Base-by-base conservation (phyloP, 139 green algal species). In the Limnomonas spitsbergensis region DNA sequence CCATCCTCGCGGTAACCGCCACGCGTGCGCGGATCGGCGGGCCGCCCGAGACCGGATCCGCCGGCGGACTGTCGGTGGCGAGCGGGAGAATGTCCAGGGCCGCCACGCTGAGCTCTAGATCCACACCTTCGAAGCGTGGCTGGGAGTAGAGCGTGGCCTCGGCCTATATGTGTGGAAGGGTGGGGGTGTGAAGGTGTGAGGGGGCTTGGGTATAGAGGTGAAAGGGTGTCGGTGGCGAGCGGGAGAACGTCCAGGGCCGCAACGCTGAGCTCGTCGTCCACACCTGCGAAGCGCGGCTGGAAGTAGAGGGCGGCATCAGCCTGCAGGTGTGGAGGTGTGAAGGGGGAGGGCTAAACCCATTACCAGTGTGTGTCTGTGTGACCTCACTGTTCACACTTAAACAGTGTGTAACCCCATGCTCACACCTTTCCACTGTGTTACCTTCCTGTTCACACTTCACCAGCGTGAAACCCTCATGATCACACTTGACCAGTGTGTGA, bases 1-100 rank as follows among this genome's bases (percentile, higher is more conserved):
- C 20, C 47, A 61, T 61, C 47, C 20, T 61, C 14, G 47, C 20
- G 47, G 14, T 61, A 29, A 61, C 14, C 14, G 14, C 20, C 14
- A 61, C 20, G 14, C 47, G 14, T 29, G 47, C 47, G 20, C 47
- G 47, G 14, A 61, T 14, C 14, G 47, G 47, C 14, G 47, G 47
- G 14, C 47, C 47, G 14, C 47, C 47, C 14, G 47, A 29, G 47
- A 61, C 47, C 20, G 47, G 47, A 20, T 61, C 47, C 47, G 47
- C 47, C 14, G 14, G 14, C 14, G 14, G 14, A 14, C 20, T 20
- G 20, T 14, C 14, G 20, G 40, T 69, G 31, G 61, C 61, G 34
- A 89, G 79, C 0, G 78, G 82, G 53, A 85, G 67, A 47, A 90
- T 68, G 72, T 90, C 85, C 4, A 82, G 66, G 3, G 77, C 78